Evolutionary conservation across 1,284 basidiomycete genomes (phyloP).

Genomic region (Papiliotrema flavescens): DNA sequence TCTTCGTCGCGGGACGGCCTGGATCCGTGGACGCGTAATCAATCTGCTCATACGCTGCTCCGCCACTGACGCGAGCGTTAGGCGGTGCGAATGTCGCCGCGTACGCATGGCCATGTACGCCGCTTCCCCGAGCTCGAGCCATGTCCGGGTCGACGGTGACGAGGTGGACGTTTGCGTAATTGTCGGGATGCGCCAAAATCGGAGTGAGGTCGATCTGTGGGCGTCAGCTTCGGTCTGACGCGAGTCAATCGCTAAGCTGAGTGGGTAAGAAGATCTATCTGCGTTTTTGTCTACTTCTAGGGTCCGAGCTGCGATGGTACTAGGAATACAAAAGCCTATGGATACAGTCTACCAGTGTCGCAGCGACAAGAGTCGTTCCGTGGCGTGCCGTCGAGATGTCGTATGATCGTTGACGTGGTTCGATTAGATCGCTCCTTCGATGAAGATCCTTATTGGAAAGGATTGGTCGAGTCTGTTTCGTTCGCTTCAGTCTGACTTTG

Average conservation of each 20-base stretch:
- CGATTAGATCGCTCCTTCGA: too few relatives aligned
- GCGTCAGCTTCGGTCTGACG: background rate
- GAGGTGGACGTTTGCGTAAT: slow-evolving; percentile 29
- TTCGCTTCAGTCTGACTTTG: too few relatives aligned
- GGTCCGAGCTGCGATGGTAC: background rate
- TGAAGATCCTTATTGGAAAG: too few relatives aligned
- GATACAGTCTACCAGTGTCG: background rate
- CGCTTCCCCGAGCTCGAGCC: slow-evolving; percentile 12
- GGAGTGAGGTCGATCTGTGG: slow-evolving; percentile 34
- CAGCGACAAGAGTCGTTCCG: background rate
- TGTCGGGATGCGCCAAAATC: slow-evolving; percentile 27
- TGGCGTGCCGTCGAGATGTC: too few relatives aligned
- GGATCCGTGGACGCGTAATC: slow-evolving; percentile 7
- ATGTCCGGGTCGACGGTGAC: slow-evolving; percentile 10
- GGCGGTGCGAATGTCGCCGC: slow-evolving; percentile 13
- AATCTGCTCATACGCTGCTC: background rate
- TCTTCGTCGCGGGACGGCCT: slow-evolving; percentile 7
- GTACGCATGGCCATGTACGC: slow-evolving; percentile 14
- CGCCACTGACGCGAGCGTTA: background rate
- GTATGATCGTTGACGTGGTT: too few relatives aligned
- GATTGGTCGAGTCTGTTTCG: too few relatives aligned
- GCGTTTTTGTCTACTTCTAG: too few relatives aligned
- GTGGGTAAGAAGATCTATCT: too few relatives aligned
- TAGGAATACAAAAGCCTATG: background rate
- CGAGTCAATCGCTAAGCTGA: background rate